phyloP scores from a whole-genome alignment of 208 protist species.

The Blechomonas ayalai region DNA sequence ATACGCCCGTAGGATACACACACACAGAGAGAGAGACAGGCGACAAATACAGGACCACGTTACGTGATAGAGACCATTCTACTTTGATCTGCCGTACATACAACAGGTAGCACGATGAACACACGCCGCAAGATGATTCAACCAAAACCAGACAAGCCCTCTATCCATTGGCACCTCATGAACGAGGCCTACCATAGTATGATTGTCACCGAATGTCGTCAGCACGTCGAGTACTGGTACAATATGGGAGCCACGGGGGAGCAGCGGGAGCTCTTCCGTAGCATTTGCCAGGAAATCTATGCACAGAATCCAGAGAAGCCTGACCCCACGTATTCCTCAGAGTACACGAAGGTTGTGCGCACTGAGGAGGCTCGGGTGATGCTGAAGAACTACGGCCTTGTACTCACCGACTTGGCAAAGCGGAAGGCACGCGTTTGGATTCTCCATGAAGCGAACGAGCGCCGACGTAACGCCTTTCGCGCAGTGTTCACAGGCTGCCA shows the following conservation, averaged over 20 bases:
- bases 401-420: slow-evolving; percentile 50
- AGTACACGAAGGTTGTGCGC: slow-evolving; percentile 21
- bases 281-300: slow-evolving; percentile 74
- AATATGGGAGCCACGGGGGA: slow-evolving; percentile 65
- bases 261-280: slow-evolving; percentile 70
- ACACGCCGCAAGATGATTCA: slow-evolving; percentile 54
- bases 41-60: no score
- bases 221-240: slow-evolving; percentile 84
- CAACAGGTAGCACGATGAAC: slow-evolving; percentile 46
- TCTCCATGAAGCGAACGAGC: slow-evolving; percentile 28
- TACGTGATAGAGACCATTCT: no score
- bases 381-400: slow-evolving; percentile 53
- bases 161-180: slow-evolving; percentile 77
- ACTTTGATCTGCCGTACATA: background rate
- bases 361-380: slow-evolving; percentile 45
- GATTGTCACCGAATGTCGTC: slow-evolving; percentile 27
- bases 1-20: no score
- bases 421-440: slow-evolving; percentile 54
- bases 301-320: slow-evolving; percentile 20
- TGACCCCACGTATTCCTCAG: slow-evolving; percentile 22
- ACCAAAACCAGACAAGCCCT: slow-evolving; percentile 34
- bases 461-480: slow-evolving; percentile 52
- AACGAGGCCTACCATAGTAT: slow-evolving; percentile 62
- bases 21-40: no score
- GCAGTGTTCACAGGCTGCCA: slow-evolving; percentile 76